Evolutionary conservation across 169 alveolate genomes (phyloP).

Genomic region (Perkinsus olseni): DNA sequence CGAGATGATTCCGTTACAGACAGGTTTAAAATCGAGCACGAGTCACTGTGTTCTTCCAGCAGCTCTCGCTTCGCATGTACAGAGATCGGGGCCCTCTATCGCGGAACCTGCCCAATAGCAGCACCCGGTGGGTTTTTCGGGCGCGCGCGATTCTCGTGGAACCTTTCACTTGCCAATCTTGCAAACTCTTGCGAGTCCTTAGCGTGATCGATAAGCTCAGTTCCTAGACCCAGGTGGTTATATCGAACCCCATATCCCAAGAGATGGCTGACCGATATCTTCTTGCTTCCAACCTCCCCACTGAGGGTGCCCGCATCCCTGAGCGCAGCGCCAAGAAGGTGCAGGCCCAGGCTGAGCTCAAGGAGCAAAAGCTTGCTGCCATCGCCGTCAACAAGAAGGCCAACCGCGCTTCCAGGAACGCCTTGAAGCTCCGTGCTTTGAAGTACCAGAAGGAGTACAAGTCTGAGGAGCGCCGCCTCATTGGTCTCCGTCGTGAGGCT

Average conservation of each 20-base stretch:
- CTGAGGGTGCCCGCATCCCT: background rate
- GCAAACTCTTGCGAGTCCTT: background rate
- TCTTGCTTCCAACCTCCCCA: background rate
- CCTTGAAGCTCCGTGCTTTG: constrained; percentile 43
- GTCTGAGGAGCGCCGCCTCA: constrained; percentile 40
- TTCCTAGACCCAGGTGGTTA: background rate
- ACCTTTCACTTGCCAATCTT: background rate
- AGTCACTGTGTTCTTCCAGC: too few relatives aligned
- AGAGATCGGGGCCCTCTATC: too few relatives aligned
- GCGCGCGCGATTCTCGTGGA: background rate
- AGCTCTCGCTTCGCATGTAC: too few relatives aligned
- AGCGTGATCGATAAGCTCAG: background rate
- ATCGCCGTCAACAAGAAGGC: background rate
- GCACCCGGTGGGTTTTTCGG: background rate
- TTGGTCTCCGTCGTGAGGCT: constrained; percentile 52
- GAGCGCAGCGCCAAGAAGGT: background rate
- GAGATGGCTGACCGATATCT: constrained; percentile 1
- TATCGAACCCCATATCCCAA: background rate
- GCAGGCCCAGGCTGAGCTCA: background rate
- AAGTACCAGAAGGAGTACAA: constrained; percentile 52
- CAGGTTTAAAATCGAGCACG: too few relatives aligned
- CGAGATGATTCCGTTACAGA: too few relatives aligned
- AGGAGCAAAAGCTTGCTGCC: background rate
- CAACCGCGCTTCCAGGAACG: background rate
- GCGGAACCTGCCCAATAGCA: background rate